phyloP scores from a whole-genome alignment of 179 eudicot genomes.

The Actinidia arguta region DNA sequence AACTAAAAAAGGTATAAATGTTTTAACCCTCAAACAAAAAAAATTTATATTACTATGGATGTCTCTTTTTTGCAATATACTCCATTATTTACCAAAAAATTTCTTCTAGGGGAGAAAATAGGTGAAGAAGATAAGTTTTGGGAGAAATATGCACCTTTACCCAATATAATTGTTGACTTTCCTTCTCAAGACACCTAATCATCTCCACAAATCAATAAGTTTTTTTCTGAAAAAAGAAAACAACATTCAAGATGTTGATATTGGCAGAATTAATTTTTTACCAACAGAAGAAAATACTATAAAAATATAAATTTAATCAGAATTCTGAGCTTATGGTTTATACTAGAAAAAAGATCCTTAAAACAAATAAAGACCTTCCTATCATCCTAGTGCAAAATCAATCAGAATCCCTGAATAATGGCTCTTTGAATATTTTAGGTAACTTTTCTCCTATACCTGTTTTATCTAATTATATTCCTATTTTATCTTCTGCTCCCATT shows the following conservation, averaged over 20 bases:
- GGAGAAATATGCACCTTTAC: neutral
- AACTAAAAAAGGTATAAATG: neutral
- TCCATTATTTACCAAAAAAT: neutral
- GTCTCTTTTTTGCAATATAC: neutral
- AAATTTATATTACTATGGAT: neutral
- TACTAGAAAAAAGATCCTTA: neutral
- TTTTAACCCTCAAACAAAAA: neutral
- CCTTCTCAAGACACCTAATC: neutral
- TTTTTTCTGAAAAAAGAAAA: neutral
- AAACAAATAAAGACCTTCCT: neutral
- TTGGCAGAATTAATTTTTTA: neutral
- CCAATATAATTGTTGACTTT: neutral
- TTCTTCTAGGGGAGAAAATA: neutral
- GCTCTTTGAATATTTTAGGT: neutral
- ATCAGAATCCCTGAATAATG: neutral
- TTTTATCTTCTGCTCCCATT: too few relatives aligned
- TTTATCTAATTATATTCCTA: neutral
- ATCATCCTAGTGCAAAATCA: neutral
- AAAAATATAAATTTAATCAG: neutral
- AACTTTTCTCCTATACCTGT: neutral
- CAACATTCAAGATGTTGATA: neutral
- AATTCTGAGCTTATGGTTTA: neutral
- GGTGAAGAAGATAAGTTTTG: neutral
- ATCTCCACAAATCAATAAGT: too few relatives aligned
- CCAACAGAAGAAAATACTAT: neutral